A percentile compares a stretch with the other conserved stretches of the same genome.
Conservation (phyloP, 768 basidiomycete genomes). For the Lepiota venenata region DNA sequence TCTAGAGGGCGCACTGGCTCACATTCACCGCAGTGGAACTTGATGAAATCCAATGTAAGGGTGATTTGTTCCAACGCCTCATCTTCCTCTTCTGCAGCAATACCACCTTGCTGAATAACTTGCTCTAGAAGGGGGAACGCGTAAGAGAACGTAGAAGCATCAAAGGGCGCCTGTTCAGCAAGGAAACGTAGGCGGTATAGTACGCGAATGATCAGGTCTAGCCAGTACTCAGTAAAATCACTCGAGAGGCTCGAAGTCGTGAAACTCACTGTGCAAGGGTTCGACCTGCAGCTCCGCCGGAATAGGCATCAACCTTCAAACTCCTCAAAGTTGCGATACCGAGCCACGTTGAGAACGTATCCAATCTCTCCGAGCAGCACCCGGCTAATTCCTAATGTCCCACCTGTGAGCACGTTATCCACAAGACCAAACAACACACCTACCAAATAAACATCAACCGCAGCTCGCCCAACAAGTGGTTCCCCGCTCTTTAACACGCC, state of each 20-base stretch:
- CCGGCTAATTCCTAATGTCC: constrained; percentile 56
- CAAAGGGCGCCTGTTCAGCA: constrained; percentile 79
- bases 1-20: constrained; percentile 22
- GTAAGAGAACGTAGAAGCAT: constrained; percentile 84
- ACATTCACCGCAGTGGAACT: constrained; percentile 76
- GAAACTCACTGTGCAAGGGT: constrained; percentile 52
- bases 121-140: constrained; percentile 69
- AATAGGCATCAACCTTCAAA: constrained; percentile 57
- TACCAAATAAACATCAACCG: constrained; percentile 81
- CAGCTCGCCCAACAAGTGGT: constrained; percentile 55
- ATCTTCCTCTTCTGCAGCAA: constrained; percentile 63
- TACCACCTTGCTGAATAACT: constrained; percentile 67
- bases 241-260: not conserved
- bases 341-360: constrained; percentile 64
- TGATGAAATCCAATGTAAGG: constrained; percentile 65
- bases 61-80: constrained; percentile 77
- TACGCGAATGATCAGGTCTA: constrained; percentile 80
- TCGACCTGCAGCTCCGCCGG: constrained; percentile 75
- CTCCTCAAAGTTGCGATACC: constrained; percentile 83
- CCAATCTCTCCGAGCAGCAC: constrained; percentile 74
- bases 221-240: constrained; percentile 1
- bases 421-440: constrained; percentile 21
- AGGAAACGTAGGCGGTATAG: constrained; percentile 80
- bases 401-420: not conserved
- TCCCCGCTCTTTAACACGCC: constrained; percentile 61